phyloP scores from a whole-genome alignment of 2,329 filamentous ascomycete genomes.

The Claviceps spartinae region DNA sequence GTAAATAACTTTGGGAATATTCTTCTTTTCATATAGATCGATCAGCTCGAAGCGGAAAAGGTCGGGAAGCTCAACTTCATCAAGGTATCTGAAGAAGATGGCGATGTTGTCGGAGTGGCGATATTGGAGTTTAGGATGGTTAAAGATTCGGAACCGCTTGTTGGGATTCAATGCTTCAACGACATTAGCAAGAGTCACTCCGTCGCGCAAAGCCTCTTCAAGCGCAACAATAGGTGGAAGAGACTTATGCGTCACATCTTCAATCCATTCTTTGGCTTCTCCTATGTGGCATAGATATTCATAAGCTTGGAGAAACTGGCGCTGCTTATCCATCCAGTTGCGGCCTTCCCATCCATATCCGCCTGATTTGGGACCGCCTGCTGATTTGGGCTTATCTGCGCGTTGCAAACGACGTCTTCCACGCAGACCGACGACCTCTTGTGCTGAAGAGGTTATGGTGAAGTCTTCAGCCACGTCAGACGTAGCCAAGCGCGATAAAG shows the following conservation, averaged over 20 bases:
- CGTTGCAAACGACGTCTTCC: constrained; percentile 75
- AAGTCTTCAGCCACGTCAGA: constrained; percentile 67
- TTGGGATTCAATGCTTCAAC: constrained; percentile 79
- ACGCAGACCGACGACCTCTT: constrained; percentile 78
- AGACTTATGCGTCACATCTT: constrained; percentile 69
- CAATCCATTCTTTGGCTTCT: constrained; percentile 98
- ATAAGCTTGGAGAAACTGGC: constrained; percentile 91
- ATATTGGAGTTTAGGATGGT: constrained; percentile 72
- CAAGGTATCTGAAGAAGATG: constrained; percentile 85
- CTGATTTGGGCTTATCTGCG: constrained; percentile 38
- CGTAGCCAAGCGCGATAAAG: constrained; percentile 70
- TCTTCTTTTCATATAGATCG: constrained; percentile 98
- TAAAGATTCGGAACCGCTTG: constrained; percentile 68
- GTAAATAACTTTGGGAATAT: constrained; percentile 97
- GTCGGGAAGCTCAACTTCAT: constrained; percentile 84
- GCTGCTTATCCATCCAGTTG: constrained; percentile 98
- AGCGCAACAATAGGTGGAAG: constrained; percentile 89
- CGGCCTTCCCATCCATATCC: constrained; percentile 63
- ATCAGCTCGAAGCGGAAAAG: constrained; percentile 95
- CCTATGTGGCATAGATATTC: constrained; percentile 98
- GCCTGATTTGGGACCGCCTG: constrained; percentile 31
- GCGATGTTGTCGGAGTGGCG: constrained; percentile 97
- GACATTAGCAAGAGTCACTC: constrained; percentile 86
- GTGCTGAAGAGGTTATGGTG: constrained; percentile 58
- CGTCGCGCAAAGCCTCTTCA: constrained; percentile 83